Conservation (phyloP, 2,329 filamentous ascomycete genomes). For the Diaporthe nobilis region DNA sequence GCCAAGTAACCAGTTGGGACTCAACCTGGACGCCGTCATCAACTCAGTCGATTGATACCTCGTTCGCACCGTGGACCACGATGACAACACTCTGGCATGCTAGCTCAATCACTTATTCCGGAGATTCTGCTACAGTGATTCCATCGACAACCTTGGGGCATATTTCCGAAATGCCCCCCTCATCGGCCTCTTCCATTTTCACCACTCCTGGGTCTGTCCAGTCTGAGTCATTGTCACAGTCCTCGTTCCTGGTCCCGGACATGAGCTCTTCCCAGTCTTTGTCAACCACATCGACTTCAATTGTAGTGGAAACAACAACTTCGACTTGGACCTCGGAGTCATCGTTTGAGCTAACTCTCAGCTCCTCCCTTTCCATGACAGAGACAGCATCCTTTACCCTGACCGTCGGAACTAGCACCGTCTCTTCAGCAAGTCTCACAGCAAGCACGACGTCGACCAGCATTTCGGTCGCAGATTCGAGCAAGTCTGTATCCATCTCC, state of each 20-base stretch:
- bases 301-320: background rate
- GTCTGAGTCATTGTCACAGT: background rate
- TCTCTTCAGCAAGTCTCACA: background rate
- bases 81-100: background rate
- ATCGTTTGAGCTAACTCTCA: background rate
- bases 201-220: background rate
- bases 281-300: background rate
- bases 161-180: background rate
- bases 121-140: background rate
- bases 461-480: background rate
- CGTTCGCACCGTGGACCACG: background rate
- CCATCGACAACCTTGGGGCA: background rate
- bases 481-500: background rate
- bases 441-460: background rate
- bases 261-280: background rate
- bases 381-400: constrained; percentile 18
- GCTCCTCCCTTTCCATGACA: background rate
- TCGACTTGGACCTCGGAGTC: background rate
- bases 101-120: background rate
- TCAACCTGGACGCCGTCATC: background rate
- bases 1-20: constrained; percentile 20
- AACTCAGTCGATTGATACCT: background rate
- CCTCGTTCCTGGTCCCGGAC: background rate
- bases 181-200: background rate
- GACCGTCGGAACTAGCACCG: background rate